Evolutionary conservation across 495 filamentous ascomycete species (phyloP).

Genomic region (Hypoxylon cercidicola): DNA sequence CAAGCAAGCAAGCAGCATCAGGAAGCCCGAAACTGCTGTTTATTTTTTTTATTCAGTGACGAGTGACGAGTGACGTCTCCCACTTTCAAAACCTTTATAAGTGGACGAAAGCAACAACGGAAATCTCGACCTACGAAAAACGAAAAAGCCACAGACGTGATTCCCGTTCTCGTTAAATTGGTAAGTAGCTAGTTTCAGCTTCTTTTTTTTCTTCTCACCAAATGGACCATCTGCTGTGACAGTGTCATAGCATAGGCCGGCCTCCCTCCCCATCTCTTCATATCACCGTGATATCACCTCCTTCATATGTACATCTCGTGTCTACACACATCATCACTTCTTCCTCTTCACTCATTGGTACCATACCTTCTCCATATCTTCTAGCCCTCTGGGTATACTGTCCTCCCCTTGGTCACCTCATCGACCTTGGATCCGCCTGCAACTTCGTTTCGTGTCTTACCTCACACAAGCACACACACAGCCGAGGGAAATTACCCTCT

Average conservation of each 20-base stretch:
- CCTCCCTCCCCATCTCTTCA: not conserved
- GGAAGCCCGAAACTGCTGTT: slow-evolving; percentile 5
- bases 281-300: not conserved
- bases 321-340: too few species aligned
- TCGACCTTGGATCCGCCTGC: slow-evolving; percentile 8
- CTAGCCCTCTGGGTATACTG: not conserved
- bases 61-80: slow-evolving; percentile 14
- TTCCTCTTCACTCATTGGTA: slow-evolving; percentile 1
- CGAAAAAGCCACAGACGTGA: not conserved
- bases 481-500: slow-evolving; percentile 32
- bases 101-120: not conserved
- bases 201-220: not conserved
- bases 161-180: not conserved
- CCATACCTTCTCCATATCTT: not conserved
- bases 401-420: slow-evolving; percentile 7
- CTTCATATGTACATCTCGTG: not conserved
- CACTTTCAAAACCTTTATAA: slow-evolving; percentile 4
- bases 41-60: slow-evolving; percentile 4
- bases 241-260: not conserved
- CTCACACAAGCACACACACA: slow-evolving; percentile 36
- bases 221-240: not conserved
- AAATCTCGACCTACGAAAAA: slow-evolving; percentile 1
- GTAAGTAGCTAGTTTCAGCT: slow-evolving; percentile 10
- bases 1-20: slow-evolving; percentile 20
- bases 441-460: slow-evolving; percentile 38